Evolutionary conservation across 2,329 filamentous ascomycete genomes (phyloP).

Genomic region (Fusarium neocosmosporiellum): DNA sequence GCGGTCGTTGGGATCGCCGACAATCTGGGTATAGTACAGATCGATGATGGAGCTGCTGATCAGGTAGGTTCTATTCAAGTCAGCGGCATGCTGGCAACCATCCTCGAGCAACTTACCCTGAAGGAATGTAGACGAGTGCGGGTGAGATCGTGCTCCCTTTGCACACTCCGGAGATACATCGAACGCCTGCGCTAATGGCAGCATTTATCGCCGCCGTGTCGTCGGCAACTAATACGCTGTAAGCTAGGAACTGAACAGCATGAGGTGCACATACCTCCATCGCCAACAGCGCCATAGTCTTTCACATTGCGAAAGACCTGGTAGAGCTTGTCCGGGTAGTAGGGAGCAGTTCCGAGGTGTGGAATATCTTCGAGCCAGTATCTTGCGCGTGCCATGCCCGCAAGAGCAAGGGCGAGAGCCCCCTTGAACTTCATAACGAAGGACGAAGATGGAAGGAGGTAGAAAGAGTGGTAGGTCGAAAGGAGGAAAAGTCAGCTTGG

Average conservation of each 20-base stretch:
- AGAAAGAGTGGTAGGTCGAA: background rate
- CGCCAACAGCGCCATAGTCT: constrained; percentile 45
- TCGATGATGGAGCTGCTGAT: constrained; percentile 77
- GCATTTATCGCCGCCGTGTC: constrained; percentile 45
- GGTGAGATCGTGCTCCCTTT: constrained; percentile 50
- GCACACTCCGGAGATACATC: constrained; percentile 41
- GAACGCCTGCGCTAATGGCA: constrained; percentile 40
- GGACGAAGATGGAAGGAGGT: background rate
- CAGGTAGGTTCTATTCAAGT: constrained; percentile 67
- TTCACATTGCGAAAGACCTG: constrained; percentile 47
- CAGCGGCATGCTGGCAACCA: constrained; percentile 10
- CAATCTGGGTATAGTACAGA: constrained; percentile 83
- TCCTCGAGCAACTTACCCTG: constrained; percentile 45
- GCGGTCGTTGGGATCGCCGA: constrained; percentile 73
- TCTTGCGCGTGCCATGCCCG: constrained; percentile 14
- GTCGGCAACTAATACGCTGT: constrained; percentile 35
- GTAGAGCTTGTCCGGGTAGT: constrained; percentile 44
- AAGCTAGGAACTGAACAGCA: background rate
- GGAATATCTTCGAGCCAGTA: constrained; percentile 46
- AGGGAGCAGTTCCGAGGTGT: constrained; percentile 44
- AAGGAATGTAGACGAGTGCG: constrained; percentile 52
- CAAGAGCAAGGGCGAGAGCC: constrained; percentile 21
- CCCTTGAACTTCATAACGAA: constrained; percentile 31
- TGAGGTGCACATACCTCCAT: constrained; percentile 37
- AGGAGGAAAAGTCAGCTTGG: background rate